Conservation (phyloP, 805 yeast species). For the Wickerhamiella dianesei region DNA sequence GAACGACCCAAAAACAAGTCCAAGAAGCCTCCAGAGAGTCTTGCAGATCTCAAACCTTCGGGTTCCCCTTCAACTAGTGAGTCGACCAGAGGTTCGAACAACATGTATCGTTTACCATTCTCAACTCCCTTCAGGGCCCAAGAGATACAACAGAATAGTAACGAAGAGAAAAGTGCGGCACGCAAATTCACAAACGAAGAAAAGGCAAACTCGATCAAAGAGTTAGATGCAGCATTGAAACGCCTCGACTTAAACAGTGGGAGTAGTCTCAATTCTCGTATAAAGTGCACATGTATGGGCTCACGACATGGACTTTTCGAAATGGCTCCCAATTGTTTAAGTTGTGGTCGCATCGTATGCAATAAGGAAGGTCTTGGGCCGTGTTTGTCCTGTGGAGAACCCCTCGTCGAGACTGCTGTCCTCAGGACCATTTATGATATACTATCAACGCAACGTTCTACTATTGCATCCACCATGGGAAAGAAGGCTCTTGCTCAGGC, state of each 20-base stretch:
- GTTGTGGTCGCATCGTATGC: constrained; percentile 91
- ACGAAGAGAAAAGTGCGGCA: not conserved
- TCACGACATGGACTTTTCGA: constrained; percentile 78
- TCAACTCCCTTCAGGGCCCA: not conserved
- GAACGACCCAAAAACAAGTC: not conserved
- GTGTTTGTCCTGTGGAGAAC: constrained; percentile 69
- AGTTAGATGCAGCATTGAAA: constrained; percentile 48
- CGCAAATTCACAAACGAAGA: constrained; percentile 17
- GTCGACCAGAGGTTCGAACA: not conserved
- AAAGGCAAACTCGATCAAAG: constrained; percentile 45
- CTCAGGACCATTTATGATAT: constrained; percentile 41
- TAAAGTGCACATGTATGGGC: constrained; percentile 70
- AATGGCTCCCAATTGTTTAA: constrained; percentile 82
- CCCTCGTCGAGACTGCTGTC: constrained; percentile 51
- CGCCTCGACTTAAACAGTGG: constrained; percentile 34
- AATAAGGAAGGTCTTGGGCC: constrained; percentile 80
- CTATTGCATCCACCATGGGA: constrained; percentile 24
- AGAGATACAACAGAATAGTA: not conserved
- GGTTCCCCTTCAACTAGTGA: not conserved
- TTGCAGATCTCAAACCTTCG: not conserved
- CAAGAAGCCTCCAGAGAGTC: constrained; percentile 1
- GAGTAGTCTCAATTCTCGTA: constrained; percentile 21
- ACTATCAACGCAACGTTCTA: constrained; percentile 41
- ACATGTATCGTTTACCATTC: not conserved
- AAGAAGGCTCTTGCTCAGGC: constrained; percentile 28